Evolutionary conservation across 1,284 basidiomycete genomes (phyloP), one percentile per base, ranked within the genome.

Genomic region (Sporisorium scitamineum): DNA sequence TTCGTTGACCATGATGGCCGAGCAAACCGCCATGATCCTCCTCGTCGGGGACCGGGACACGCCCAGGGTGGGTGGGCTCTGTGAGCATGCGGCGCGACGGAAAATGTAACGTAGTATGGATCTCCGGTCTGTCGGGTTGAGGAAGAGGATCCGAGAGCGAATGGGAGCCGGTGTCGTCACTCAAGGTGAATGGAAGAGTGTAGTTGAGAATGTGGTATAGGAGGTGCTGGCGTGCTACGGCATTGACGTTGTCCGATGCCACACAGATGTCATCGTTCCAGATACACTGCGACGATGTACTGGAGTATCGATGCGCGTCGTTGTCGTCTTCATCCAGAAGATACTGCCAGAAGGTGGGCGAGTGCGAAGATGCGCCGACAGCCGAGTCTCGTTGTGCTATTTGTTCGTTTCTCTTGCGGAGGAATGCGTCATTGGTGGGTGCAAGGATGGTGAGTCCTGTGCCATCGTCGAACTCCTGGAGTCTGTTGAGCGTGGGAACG

Each of bases 131-230:
- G 61, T 90, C 88, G 13, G 52, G 53, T 27, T 69, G 45, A 7
- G 87, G 58, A 88, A 88, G 34, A 93, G 93, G 86, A 88, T 95
- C 73, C 92, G 91, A 4, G 94, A 87, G 66, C 24, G 61, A 51
- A 22, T 77, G 75, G 9, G 56, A 0, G 93, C 94, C 76, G 88
- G 81, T 85, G 90, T 70, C 86, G 78, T 32, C 37, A 42, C 63
- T 64, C 48, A 74, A 42, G 4, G 53, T 47, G 44, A 72, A 72
- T 1, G 81, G 83, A 16, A 97, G 85, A 1, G 93, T 91, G 85
- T 91, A 92, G 86, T 99, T 98, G 73, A 99, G 88, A 47, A 98
- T 86, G 86, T 99, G 97, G 84, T 99, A 99, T 79, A 98, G 92
- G 52, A 99, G 89, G 79, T 94, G 92, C 84, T 97, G 94, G 50